These are phyloP conservation scores for Aureobasidium sp. DNA, from an alignment of 2,329 filamentous ascomycete species.

Conservation along the genomic window DNA sequence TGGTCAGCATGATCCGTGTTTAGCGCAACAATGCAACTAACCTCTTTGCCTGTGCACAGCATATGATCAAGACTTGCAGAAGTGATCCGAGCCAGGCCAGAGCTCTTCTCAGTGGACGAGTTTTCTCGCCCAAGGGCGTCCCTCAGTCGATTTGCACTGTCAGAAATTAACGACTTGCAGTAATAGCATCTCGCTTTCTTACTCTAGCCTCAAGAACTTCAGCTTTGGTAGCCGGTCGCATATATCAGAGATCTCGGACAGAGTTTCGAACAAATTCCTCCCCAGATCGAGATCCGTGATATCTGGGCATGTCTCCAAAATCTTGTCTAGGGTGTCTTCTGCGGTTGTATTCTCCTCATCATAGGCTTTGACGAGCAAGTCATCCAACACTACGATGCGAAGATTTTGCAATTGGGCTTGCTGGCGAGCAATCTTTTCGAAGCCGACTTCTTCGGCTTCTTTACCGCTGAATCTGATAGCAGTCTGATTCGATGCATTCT, in stretches of 20 bases:
- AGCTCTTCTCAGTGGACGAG: not conserved
- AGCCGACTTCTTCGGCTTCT: slow-evolving; percentile 86
- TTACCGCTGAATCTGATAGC: slow-evolving; percentile 69
- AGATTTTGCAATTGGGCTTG: slow-evolving; percentile 72
- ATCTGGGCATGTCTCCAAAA: slow-evolving; percentile 42
- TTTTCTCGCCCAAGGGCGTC: slow-evolving; percentile 17
- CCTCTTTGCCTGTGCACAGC: slow-evolving; percentile 30
- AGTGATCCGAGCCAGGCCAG: slow-evolving; percentile 12
- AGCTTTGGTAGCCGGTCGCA: slow-evolving; percentile 61
- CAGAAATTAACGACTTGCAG: slow-evolving; percentile 3
- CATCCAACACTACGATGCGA: slow-evolving; percentile 73
- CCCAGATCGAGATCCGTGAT: slow-evolving; percentile 73
- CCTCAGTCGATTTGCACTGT: slow-evolving; percentile 63
- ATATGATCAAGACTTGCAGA: slow-evolving; percentile 36
- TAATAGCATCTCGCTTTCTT: slow-evolving; percentile 22
- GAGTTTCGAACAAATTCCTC: slow-evolving; percentile 65
- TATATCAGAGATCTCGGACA: slow-evolving; percentile 60
- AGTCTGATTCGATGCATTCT: slow-evolving; percentile 17
- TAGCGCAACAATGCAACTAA: slow-evolving; percentile 1
- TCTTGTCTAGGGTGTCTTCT: not conserved
- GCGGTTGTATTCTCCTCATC: slow-evolving; percentile 12
- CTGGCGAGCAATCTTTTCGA: slow-evolving; percentile 79
- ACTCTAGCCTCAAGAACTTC: slow-evolving; percentile 63
- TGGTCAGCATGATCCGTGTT: not conserved
- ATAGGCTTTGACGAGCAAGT: slow-evolving; percentile 35